Evolutionary conservation across 2,329 filamentous ascomycete species (phyloP), one percentile per base, ranked within the genome.

Genomic region (Alternaria triticimaculans): DNA sequence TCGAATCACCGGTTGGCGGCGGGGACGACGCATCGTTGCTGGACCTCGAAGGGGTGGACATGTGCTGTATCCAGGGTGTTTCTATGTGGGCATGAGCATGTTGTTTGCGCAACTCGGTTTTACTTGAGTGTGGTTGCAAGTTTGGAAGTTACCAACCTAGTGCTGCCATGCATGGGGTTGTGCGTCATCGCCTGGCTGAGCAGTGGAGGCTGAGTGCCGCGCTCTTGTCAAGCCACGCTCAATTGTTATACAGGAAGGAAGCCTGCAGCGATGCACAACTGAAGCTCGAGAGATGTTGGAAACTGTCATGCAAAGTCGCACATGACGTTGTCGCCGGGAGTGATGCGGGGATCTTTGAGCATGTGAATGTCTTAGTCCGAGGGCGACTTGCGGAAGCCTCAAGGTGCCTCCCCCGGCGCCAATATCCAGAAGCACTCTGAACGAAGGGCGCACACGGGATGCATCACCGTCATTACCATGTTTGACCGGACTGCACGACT

Each of bases 121-220:
- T 60, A 56, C 48, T 23, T 26, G 25, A 20, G 55, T 43, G 48
- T 63, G 51, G 64, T 64, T 64, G 65, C 46, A 62, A 60, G 59
- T 60, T 57, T 60, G 64, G 58, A 56, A 58, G 55, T 48, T 49
- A 77, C 79, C 75, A 69, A 76, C 80, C 80, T 79, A 82, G 71
- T 76, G 80, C 80, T 74, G 80, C 80, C 80, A 82, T 82, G 76
- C 78, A 81, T 76, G 62, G 65, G 65, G 55, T 65, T 71, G 73
- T 77, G 76, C 76, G 78, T 78, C 77, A 79, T 80, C 71, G 72
- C 71, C 73, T 63, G 65, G 60, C 65, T 67, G 67, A 64, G 67
- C 68, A 62, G 46, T 59, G 64, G 66, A 72, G 68, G 67, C 72
- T 72, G 69, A 68, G 62, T 63, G 64, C 63, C 63, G 66, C 62